Conservation (phyloP, 345 rosid genomes). For the Citrus maxima region DNA sequence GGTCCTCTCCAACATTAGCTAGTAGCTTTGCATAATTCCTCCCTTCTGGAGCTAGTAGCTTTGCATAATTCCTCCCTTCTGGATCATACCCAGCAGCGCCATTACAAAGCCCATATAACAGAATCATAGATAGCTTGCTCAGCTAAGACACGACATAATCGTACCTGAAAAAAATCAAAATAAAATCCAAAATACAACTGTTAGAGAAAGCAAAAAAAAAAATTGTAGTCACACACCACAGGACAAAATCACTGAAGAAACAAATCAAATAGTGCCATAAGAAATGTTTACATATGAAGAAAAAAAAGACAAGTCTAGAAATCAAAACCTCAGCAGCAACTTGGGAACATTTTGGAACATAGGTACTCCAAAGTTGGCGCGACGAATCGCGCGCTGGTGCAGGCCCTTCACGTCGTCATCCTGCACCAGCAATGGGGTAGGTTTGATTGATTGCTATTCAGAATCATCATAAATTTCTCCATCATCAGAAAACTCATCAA, state of each 20-base stretch:
- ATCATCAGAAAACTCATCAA: conserved; percentile 55
- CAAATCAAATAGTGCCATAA: background rate
- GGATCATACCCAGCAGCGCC: background rate
- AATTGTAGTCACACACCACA: too few species aligned
- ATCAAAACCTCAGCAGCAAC: conserved; percentile 19
- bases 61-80: background rate
- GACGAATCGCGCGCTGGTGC: conserved; percentile 33
- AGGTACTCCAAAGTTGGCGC: conserved; percentile 18
- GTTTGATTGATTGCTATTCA: conserved; percentile 69
- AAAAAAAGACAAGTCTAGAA: background rate
- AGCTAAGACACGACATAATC: background rate
- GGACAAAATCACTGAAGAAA: background rate
- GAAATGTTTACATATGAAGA: background rate
- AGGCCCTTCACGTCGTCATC: conserved; percentile 35
- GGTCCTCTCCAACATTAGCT: background rate
- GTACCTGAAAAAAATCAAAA: background rate
- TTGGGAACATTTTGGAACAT: background rate
- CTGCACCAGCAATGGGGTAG: conserved; percentile 44
- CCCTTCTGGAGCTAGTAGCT: background rate
- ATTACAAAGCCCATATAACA: background rate
- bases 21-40: background rate
- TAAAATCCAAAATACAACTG: background rate
- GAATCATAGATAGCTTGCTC: background rate
- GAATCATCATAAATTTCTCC: conserved; percentile 47
- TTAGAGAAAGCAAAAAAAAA: background rate